Base-by-base conservation (phyloP, 169 alveolate genomes). In the Miamiensis avidus region DNA sequence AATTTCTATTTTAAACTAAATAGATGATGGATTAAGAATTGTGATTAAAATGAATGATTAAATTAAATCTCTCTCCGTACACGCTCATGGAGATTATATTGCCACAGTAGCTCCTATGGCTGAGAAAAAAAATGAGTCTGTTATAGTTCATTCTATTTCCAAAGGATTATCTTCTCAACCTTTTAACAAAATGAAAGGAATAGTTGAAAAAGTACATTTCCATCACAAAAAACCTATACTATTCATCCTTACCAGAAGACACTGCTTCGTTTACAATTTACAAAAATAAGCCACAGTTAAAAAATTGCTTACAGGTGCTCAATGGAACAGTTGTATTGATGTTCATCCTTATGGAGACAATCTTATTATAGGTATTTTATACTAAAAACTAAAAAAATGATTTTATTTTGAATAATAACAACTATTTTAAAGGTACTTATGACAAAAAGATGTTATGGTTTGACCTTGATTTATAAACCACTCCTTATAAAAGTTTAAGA, bases 391-490 rank as follows among this genome's bases (percentile, higher is more conserved):
- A 49, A 49, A 49, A 49, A 49, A 11, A 11, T 11, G 4, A 49
- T 49, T 49, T 11, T 49, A 49, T 49, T 49, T 11, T 49, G 20
- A 11, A 11, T 49, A 11, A 49, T 49, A 11, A 11, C 20, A 49
- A 11, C n/a, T n/a, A n/a, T 49, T 49, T 49, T 49, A 11, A 11
- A 49, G 69, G 98, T 64, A 94, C 96, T 77, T 93, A 94, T 82
- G 97, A 95, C 91, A 93, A 96, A 34, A 96, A 96, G 85, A 92
- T 97, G 0, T 92, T 93, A 34, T 97, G 98, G 98, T 97, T 93
- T 84, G 98, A 97, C 82, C 86, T 95, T 64, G 99, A 97, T 81
- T 90, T 96, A 88, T 94, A 97, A 20, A 89, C 94, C 75, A 87
- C 94, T 27, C 98, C 98, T 25, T 97, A 89, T 82, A 96, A 95